Conservation (phyloP, 805 yeast genomes). For the Candida incommunis region DNA sequence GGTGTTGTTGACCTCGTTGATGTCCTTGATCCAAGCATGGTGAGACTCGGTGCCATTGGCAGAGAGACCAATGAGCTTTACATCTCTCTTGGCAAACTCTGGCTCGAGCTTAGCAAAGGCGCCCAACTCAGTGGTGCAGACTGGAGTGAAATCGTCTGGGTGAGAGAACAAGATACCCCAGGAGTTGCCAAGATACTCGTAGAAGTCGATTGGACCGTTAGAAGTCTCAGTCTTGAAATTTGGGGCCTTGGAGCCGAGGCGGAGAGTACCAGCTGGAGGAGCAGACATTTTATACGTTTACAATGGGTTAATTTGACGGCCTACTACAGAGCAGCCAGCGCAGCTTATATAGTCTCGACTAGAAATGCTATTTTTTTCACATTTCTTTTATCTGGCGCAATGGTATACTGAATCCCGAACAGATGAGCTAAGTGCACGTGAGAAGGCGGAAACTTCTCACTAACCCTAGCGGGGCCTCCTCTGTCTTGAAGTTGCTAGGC, state of each 20-base stretch:
- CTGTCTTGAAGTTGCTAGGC: too few relatives aligned
- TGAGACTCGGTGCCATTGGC: constrained; percentile 78
- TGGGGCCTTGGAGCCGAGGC: constrained; percentile 83
- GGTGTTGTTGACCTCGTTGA: constrained; percentile 71
- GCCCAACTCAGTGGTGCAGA: constrained; percentile 92
- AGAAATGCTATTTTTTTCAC: neutral
- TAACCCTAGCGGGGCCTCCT: too few relatives aligned
- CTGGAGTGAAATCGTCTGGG: constrained; percentile 96
- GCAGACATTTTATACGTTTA: constrained; percentile 12
- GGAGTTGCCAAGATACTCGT: constrained; percentile 68
- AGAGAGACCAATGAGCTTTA: constrained; percentile 80
- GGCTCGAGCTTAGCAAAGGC: constrained; percentile 88
- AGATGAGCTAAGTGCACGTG: constrained; percentile 1
- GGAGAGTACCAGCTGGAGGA: constrained; percentile 25
- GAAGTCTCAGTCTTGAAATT: constrained; percentile 77
- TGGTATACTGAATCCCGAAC: neutral
- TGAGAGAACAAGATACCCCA: constrained; percentile 90
- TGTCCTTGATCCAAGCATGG: constrained; percentile 84
- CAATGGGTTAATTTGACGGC: constrained; percentile 20
- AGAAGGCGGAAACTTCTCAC: neutral
- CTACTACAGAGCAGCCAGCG: neutral
- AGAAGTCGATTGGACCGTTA: constrained; percentile 72
- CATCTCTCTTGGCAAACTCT: constrained; percentile 76
- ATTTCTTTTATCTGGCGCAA: neutral
- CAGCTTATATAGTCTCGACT: neutral